These are phyloP conservation scores for Aleurites moluccanus DNA, from an alignment of 441 rosid species.

Conservation along the genomic window DNA sequence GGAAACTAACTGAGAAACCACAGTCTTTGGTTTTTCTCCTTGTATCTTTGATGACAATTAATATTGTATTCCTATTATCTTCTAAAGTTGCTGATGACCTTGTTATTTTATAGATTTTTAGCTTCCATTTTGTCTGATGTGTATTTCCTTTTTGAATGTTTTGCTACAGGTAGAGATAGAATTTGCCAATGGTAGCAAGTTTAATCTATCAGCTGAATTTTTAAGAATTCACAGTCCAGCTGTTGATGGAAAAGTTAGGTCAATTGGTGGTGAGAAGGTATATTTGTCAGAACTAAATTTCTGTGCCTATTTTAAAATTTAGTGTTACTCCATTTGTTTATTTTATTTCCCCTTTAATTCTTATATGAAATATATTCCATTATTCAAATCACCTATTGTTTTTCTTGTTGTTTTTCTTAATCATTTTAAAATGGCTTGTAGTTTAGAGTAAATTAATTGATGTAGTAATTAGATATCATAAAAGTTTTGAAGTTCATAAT, in stretches of 20 bases:
- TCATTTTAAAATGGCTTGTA: background rate
- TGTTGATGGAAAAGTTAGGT: slow-evolving; percentile 86
- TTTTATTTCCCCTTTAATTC: background rate
- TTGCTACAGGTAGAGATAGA: slow-evolving; percentile 71
- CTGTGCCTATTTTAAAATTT: background rate
- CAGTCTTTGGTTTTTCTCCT: background rate
- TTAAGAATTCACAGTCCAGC: slow-evolving; percentile 85
- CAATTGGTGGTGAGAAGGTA: slow-evolving; percentile 90
- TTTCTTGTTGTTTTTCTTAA: background rate
- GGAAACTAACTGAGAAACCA: background rate
- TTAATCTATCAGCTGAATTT: slow-evolving; percentile 72
- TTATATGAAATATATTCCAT: background rate
- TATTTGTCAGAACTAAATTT: background rate
- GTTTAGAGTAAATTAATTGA: background rate
- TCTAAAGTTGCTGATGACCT: background rate
- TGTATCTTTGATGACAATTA: too few species aligned
- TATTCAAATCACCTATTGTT: background rate
- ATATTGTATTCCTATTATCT: background rate
- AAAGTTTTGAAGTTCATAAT: background rate
- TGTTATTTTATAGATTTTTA: background rate
- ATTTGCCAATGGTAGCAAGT: slow-evolving; percentile 64
- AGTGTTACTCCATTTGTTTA: background rate
- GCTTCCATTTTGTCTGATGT: background rate
- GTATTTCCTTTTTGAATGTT: slow-evolving; percentile 1
- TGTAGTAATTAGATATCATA: background rate